phyloP scores from a whole-genome alignment of 2,329 filamentous ascomycete genomes.

The Elsinoe batatas region DNA sequence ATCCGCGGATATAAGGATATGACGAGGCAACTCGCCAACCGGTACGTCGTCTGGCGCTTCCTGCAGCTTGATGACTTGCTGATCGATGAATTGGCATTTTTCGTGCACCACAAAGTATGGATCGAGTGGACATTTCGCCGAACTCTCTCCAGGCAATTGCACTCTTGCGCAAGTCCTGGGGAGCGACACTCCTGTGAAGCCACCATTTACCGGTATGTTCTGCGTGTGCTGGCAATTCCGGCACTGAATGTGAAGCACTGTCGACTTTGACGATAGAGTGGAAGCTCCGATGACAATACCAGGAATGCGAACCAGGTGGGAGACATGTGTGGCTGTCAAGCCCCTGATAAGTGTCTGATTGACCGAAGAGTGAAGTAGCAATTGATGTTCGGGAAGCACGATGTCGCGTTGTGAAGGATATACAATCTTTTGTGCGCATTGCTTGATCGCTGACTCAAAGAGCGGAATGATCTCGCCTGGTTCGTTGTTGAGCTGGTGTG shows the following conservation, averaged over 20 bases:
- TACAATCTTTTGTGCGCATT: conserved; percentile 87
- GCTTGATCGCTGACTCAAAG: conserved; percentile 81
- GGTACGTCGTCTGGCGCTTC: conserved; percentile 96
- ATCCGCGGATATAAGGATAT: conserved; percentile 94
- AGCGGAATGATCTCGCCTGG: conserved; percentile 88
- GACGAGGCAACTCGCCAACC: conserved; percentile 86
- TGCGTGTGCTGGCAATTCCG: conserved; percentile 69
- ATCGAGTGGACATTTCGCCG: conserved; percentile 76
- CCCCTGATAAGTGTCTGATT: conserved; percentile 89
- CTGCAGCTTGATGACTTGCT: conserved; percentile 95
- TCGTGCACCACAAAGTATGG: conserved; percentile 96
- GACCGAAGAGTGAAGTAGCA: conserved; percentile 86
- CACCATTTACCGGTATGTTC: conserved; percentile 63
- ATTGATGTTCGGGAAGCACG: conserved; percentile 78
- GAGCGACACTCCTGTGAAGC: conserved; percentile 78
- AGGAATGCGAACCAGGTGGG: conserved; percentile 88
- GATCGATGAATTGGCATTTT: conserved; percentile 87
- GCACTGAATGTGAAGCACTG: conserved; percentile 75
- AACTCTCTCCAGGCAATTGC: conserved; percentile 47
- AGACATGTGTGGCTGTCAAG: conserved; percentile 84
- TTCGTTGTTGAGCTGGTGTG: conserved; percentile 78
- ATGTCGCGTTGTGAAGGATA: conserved; percentile 63
- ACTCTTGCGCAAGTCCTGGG: conserved; percentile 65
- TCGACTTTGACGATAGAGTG: conserved; percentile 93
- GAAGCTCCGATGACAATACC: conserved; percentile 97